Evolutionary conservation across 768 basidiomycete genomes (phyloP).

Genomic region (Psilocybe subaeruginosa): DNA sequence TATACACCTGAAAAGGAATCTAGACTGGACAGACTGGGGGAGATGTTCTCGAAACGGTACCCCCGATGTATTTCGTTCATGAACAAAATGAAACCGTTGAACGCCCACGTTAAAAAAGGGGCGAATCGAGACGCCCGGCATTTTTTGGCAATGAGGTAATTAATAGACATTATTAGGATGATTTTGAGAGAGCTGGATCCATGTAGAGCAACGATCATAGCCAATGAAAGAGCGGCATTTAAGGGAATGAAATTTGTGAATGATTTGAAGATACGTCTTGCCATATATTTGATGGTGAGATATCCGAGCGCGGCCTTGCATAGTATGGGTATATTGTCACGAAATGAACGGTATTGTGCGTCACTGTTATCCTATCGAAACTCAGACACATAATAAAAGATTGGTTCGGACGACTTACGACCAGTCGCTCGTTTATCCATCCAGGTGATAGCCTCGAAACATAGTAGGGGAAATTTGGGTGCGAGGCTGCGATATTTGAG

Average conservation of each 20-base stretch:
- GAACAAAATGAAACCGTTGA: constrained; percentile 77
- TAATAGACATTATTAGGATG: constrained; percentile 64
- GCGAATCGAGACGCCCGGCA: constrained; percentile 44
- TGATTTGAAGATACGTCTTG: constrained; percentile 33
- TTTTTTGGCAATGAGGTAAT: constrained; percentile 65
- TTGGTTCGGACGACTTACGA: constrained; percentile 54
- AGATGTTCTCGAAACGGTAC: constrained; percentile 64
- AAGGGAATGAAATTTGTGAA: constrained; percentile 52
- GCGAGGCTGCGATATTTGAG: constrained; percentile 48
- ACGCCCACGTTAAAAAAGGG: constrained; percentile 71
- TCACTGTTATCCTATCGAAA: constrained; percentile 85
- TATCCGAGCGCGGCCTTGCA: constrained; percentile 49
- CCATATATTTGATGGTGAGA: constrained; percentile 57
- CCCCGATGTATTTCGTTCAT: constrained; percentile 77
- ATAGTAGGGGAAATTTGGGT: constrained; percentile 76
- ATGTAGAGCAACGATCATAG: constrained; percentile 76
- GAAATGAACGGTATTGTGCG: constrained; percentile 86
- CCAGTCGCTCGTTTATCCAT: constrained; percentile 80
- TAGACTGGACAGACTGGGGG: constrained; percentile 56
- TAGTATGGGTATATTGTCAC: constrained; percentile 75
- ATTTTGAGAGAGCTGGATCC: constrained; percentile 84
- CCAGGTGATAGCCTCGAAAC: constrained; percentile 61
- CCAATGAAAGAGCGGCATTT: constrained; percentile 58
- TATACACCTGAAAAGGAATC: constrained; percentile 75
- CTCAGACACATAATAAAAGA: constrained; percentile 3